Evolutionary conservation across 345 rosid species (phyloP), one percentile per base, ranked within the genome.

Genomic region (Eucalyptus regnans): DNA sequence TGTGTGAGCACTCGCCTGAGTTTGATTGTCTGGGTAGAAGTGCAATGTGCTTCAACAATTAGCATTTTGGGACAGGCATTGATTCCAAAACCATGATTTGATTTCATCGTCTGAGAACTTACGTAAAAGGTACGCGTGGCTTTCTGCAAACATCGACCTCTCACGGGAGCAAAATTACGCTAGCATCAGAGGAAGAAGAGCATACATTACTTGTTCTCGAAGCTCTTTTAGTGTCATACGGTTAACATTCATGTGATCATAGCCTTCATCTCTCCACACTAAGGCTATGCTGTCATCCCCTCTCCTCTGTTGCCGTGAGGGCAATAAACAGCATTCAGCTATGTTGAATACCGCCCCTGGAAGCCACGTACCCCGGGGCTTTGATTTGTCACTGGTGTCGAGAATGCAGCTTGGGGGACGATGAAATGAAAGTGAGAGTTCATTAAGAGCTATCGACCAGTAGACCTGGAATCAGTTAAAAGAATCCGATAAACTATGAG

Each of bases 181-280:
- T 15, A 54, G 66, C 50, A 31, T 25, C 85, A 87, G 60, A 60
- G 31, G 33, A 48, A 52, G 58, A 52, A 84, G 86, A 89, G 86
- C 98, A 90, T 96, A 97, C 98, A 94, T 96, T 90, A 95, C 99
- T 96, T 91, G 95, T 88, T 94, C 92, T 12, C 98, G 96, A 58
- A 97, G 93, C 87, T 96, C 92, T 89, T 92, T 94, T 16, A 96
- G 86, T 66, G 98, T 96, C 97, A 96, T 88, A 54, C 17, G 87
- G 51, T 91, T 94, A 87, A 95, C 89, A 48, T 88, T 89, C 76
- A 94, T 90, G 88, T 93, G 93, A 91, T 94, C 96, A 89, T 50
- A 86, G 31, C 94, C 91, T 94, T 97, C 99, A 52, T 96, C 94
- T 86, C 96, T 92, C 99, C 99, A 97, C 71, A 94, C 93, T 88